phyloP scores from a whole-genome alignment of 2,329 filamentous ascomycete genomes.

The Berkeleyomyces rouxiae region DNA sequence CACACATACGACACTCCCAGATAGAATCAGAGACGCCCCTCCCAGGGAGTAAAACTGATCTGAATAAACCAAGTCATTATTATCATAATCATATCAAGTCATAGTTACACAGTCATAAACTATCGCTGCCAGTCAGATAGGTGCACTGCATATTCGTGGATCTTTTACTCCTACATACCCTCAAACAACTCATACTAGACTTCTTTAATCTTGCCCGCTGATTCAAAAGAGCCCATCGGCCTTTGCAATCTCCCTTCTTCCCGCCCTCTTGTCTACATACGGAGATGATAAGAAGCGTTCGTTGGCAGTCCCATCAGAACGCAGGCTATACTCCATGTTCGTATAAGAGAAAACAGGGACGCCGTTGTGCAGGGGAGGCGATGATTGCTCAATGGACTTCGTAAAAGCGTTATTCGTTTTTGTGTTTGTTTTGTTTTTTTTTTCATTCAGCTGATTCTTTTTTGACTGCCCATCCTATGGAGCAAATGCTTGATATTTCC shows the following conservation, averaged over 20 bases:
- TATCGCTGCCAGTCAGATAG: too few relatives aligned
- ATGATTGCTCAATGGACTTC: conserved; percentile 1
- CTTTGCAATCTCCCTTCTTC: neutral
- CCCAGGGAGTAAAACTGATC: too few relatives aligned
- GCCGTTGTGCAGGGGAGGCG: neutral
- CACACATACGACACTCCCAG: too few relatives aligned
- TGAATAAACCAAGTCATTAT: too few relatives aligned
- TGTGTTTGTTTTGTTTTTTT: conserved; percentile 12
- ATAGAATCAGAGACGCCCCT: too few relatives aligned
- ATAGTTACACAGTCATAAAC: too few relatives aligned
- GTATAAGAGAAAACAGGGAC: neutral
- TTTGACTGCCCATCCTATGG: conserved; percentile 15
- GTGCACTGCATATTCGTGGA: neutral
- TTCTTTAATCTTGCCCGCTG: neutral
- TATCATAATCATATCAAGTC: too few relatives aligned
- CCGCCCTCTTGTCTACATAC: neutral
- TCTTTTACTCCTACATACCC: neutral
- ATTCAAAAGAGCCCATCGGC: neutral
- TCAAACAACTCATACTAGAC: neutral
- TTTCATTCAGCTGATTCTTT: conserved; percentile 15
- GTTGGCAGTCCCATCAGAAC: neutral
- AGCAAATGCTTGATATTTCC: conserved; percentile 41
- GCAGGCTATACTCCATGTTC: neutral
- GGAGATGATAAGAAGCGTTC: neutral
- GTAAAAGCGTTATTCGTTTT: conserved; percentile 10